A percentile compares a stretch with the other conserved stretches of the same genome.
These are phyloP conservation scores for sorghum (Sorghum bicolor) DNA, from an alignment of 176 grass and related monocot species.

Conservation along the genomic window Sorghum_bicolor_NCBIv3 NC_012872.2:2091001-2091500, in stretches of 20 bases:
- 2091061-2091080: conserved; percentile 45
- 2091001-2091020: conserved; percentile 4
- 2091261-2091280: conserved; percentile 41
- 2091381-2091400: conserved; percentile 71
- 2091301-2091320: conserved; percentile 52
- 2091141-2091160: conserved; percentile 79
- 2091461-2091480: conserved; percentile 26
- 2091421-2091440: conserved; percentile 99
- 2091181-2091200: conserved; percentile 70
- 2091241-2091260: conserved; percentile 63
- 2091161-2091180: conserved; percentile 88
- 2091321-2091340: conserved; percentile 72
- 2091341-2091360: conserved; percentile 17
- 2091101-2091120: conserved; percentile 93
- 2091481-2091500: conserved; percentile 32
- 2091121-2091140: conserved; percentile 72
- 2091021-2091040: conserved; percentile 16
- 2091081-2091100: conserved; percentile 55
- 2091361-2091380: neutral
- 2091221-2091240: conserved; percentile 73
- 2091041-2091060: neutral
- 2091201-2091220: conserved; percentile 80
- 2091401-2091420: conserved; percentile 82
- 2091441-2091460: conserved; percentile 79
- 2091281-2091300: conserved; percentile 53